Evolutionary conservation across 2,329 filamentous ascomycete species (phyloP).

Genomic region (Apiospora sp.): DNA sequence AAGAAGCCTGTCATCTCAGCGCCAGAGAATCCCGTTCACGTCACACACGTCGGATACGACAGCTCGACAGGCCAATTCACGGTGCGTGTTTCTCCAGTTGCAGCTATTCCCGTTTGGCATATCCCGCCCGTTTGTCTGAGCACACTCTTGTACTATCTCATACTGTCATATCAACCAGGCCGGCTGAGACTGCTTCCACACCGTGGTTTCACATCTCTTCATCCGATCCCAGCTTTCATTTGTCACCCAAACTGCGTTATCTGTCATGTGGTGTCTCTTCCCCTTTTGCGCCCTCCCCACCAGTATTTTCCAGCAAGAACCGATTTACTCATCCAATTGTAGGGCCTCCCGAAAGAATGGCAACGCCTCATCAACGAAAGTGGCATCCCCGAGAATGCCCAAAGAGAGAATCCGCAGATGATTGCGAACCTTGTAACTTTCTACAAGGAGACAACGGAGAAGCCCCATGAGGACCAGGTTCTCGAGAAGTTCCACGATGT

Average conservation of each 20-base stretch:
- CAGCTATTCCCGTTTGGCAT: neutral
- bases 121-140: neutral
- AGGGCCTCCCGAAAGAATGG: constrained; percentile 98
- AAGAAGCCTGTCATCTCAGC: constrained; percentile 96
- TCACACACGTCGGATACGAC: constrained; percentile 97
- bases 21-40: constrained; percentile 95
- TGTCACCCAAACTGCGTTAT: neutral
- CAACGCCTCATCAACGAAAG: constrained; percentile 94
- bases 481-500: constrained; percentile 97
- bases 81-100: constrained; percentile 57
- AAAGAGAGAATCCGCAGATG: constrained; percentile 93
- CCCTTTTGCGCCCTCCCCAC: constrained; percentile 10
- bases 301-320: neutral
- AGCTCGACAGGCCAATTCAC: constrained; percentile 96
- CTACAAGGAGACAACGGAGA: constrained; percentile 92
- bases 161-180: neutral
- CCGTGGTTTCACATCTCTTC: constrained; percentile 12
- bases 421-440: constrained; percentile 96
- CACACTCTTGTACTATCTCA: neutral
- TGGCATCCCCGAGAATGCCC: constrained; percentile 94
- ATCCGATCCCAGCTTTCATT: constrained; percentile 9
- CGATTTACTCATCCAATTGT: constrained; percentile 30
- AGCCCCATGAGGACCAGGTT: constrained; percentile 81
- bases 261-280: constrained; percentile 24
- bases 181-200: neutral